Evolutionary conservation across 805 yeast species (phyloP).

Genomic region (Komagataella phaffii): DNA sequence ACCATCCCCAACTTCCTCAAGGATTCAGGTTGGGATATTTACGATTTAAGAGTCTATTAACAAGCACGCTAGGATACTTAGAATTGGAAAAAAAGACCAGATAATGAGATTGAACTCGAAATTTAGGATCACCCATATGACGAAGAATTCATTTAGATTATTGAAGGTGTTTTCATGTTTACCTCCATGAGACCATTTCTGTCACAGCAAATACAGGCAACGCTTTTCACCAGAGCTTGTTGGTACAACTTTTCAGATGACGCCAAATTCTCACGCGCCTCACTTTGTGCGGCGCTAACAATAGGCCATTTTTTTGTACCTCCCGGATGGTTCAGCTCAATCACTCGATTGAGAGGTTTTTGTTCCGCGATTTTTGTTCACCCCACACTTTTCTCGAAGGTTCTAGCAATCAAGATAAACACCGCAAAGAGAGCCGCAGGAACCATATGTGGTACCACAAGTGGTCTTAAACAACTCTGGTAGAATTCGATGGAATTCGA

Average conservation of each 20-base stretch:
- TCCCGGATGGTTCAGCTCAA: background rate
- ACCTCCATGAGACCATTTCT: too few relatives aligned
- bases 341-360: slow-evolving; percentile 35
- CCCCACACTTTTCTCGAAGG: background rate
- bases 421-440: background rate
- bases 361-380: background rate
- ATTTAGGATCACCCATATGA: too few relatives aligned
- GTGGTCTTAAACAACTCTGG: background rate
- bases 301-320: too few relatives aligned
- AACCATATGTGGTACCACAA: background rate
- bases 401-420: background rate
- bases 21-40: slow-evolving; percentile 4
- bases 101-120: background rate
- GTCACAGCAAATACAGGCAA: background rate
- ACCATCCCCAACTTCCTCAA: slow-evolving; percentile 23
- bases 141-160: too few relatives aligned
- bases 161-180: too few relatives aligned
- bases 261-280: background rate
- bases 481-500: background rate
- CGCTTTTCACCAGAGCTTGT: background rate
- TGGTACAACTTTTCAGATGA: too few relatives aligned
- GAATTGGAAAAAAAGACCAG: background rate
- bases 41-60: background rate
- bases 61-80: slow-evolving; percentile 1
- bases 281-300: background rate